These are phyloP conservation scores for Geranium brycei DNA, from an alignment of 345 rosid species.

Conservation along the genomic window DNA sequence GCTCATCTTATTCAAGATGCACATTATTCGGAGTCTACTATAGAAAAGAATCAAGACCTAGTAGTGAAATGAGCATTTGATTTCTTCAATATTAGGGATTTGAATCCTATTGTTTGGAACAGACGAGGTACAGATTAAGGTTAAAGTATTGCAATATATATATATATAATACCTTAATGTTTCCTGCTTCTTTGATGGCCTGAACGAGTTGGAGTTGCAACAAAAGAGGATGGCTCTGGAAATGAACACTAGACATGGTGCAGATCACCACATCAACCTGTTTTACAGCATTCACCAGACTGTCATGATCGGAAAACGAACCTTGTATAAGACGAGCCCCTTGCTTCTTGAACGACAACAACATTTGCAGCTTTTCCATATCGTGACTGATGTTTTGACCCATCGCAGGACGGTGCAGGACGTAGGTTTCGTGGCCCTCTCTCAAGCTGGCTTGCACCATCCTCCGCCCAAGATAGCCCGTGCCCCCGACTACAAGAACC, in stretches of 20 bases:
- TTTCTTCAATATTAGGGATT: too few species aligned
- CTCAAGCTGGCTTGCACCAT: neutral
- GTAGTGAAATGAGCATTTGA: too few species aligned
- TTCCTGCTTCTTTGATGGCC: slow-evolving; percentile 1
- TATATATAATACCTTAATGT: neutral
- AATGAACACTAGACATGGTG: neutral
- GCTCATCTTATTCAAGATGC: too few species aligned
- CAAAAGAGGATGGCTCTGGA: neutral
- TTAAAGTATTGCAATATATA: too few species aligned
- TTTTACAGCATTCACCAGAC: neutral
- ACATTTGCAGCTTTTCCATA: slow-evolving; percentile 1
- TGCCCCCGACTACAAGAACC: neutral
- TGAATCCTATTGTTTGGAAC: too few species aligned
- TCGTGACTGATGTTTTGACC: neutral
- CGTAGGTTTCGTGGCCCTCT: neutral
- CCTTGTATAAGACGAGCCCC: neutral
- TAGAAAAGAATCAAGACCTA: too few species aligned
- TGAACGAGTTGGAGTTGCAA: slow-evolving; percentile 1
- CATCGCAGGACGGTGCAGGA: neutral
- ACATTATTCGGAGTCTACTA: too few species aligned
- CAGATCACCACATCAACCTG: slow-evolving; percentile 1
- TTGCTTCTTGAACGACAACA: neutral
- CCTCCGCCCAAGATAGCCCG: neutral
- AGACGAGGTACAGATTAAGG: too few species aligned
- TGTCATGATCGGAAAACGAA: neutral